Evolutionary conservation across 768 basidiomycete species (phyloP), one percentile per base, ranked within the genome.

Genomic region (Amanita molliuscula): DNA sequence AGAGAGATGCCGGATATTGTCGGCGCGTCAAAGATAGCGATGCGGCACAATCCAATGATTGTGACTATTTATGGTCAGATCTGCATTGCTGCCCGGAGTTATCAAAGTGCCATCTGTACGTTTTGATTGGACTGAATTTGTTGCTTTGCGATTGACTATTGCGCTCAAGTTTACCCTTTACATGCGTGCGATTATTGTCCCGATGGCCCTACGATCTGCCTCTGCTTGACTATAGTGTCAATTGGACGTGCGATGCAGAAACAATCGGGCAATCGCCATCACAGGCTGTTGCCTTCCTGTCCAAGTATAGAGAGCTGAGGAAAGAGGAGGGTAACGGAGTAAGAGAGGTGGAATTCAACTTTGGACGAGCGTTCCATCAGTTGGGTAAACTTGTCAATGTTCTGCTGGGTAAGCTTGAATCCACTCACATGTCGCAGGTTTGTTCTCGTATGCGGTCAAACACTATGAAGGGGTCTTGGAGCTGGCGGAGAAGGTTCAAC

Each of bases 201-300:
- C 0, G 72, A 88, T 11, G 88, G 97, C 63, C 90, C 94, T 0
- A 71, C 94, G 66, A 73, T 96, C 20, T 93, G 87, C 59, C 70
- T 98, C 4, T 79, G 76, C 38, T 72, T 97, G 7, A 88, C 84
- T 0, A 80, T 93, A 41, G 82, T 89, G 0, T 96, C 89, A 18
- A 69, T 96, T 41, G 91, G 92, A 9, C 76, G 95, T 33, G 86
- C 92, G 0, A 90, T 91, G 84, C 89, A 94, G 55, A 77, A 94
- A 16, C 94, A 97, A 62, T 82, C 85, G 11, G 95, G 97, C 66
- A 98, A 99, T 61, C 70, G 93, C 35, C 88, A 96, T 59, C 88
- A 3, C 56, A 92, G 87, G 88, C 77, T 0, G 76, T 94, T 73
- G 89, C 88, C 0, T 96, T 93, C 63, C 64, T 97, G 21, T 75